Evolutionary conservation across 176 grass and related monocot species (phyloP).

Genomic region (Bothriochloa decipiens): DNA sequence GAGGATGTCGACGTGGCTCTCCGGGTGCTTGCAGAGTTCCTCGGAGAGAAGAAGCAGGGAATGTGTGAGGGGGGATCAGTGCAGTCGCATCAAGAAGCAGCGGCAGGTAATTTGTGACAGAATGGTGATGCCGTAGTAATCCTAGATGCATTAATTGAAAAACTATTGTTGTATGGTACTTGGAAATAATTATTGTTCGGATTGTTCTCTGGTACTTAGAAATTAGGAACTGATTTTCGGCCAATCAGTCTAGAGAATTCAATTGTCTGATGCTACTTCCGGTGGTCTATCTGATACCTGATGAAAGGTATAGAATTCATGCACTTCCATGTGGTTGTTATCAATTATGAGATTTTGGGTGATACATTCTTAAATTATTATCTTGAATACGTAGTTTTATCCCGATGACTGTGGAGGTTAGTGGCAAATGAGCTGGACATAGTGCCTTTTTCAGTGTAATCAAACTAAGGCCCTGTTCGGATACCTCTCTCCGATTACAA

Average conservation of each 20-base stretch:
- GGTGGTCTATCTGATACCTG: background rate
- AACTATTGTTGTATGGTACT: background rate
- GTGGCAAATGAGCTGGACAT: too few relatives aligned
- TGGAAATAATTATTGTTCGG: background rate
- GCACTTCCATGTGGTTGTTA: too few relatives aligned
- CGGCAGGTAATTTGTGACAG: background rate
- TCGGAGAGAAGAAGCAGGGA: conserved; percentile 13
- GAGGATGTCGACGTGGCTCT: conserved; percentile 25
- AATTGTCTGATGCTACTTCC: too few relatives aligned
- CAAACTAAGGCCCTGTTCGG: too few relatives aligned
- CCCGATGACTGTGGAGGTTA: too few relatives aligned
- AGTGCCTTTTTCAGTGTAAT: too few relatives aligned
- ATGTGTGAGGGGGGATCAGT: background rate
- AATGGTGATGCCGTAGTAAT: background rate
- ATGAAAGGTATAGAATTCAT: background rate
- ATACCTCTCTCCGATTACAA: too few relatives aligned
- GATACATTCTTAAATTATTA: too few relatives aligned
- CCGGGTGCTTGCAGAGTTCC: background rate
- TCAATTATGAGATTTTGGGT: too few relatives aligned
- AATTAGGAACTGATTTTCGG: background rate
- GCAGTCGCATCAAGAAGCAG: background rate
- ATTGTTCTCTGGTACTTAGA: background rate
- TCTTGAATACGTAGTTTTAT: too few relatives aligned
- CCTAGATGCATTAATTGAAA: background rate
- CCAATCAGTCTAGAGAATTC: too few relatives aligned